Conservation (phyloP, 768 basidiomycete species). For the Udeniomyces megalosporus region DNA sequence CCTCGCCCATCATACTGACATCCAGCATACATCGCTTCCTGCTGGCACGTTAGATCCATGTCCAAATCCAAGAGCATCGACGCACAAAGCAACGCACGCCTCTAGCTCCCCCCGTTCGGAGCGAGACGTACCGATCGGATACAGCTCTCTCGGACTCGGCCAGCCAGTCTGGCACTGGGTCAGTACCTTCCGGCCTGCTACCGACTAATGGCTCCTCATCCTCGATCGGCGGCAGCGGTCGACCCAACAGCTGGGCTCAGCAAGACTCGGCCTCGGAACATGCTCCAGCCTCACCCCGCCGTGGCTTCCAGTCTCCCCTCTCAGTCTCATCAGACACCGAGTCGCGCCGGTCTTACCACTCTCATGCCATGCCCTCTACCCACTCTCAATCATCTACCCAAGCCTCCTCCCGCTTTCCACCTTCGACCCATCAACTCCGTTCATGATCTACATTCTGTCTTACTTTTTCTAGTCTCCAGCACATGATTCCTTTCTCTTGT, state of each 20-base stretch:
- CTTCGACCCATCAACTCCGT: not conserved
- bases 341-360: conserved; percentile 2
- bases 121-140: not conserved
- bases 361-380: not conserved
- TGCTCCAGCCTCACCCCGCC: not conserved
- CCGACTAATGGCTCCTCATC: not conserved
- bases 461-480: no score
- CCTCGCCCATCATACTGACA: no score
- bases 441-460: not conserved
- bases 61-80: conserved; percentile 12
- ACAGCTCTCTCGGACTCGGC: not conserved
- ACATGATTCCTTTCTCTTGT: no score
- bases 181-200: not conserved
- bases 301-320: not conserved
- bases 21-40: no score
- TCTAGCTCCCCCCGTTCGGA: not conserved
- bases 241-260: conserved; percentile 4
- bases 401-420: not conserved
- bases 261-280: not conserved
- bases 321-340: not conserved
- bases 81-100: not conserved
- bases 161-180: not conserved
- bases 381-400: not conserved
- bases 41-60: conserved; percentile 7
- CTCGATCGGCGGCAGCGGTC: not conserved